Base-by-base conservation (phyloP, 352 stramenopile species). In the Phytophthora nicotianae region DNA sequence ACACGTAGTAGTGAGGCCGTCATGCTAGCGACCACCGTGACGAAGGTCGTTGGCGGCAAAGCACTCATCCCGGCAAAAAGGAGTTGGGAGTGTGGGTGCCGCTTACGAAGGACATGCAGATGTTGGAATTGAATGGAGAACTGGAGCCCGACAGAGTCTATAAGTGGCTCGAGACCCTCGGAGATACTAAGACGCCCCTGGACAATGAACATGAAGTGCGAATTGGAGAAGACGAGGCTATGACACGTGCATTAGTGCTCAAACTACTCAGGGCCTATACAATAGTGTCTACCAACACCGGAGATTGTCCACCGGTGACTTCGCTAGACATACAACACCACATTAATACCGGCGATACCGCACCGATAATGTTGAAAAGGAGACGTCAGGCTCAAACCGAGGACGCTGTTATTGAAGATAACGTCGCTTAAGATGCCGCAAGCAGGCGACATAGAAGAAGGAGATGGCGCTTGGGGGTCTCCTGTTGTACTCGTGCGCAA, bases 1-100 rank as follows among this genome's bases (percentile, higher is more conserved):
- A 38, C 32, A n/a, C 10, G 5, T 9, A 1, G 10, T n/a, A 17
- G 32, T 5, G 42, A 21, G 8, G 13, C 26, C 9, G 13, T 67
- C n/a, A 16, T 72, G 43, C 8, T 63, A 20, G 27, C 56, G 1
- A 20, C 32, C 6, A 55, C 52, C 0, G 38, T 72, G n/a, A 49
- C 52, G 5, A 51, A 61, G 0, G 20, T 17, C 0, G 0, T 13
- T 1, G 24, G 54, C 14, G 33, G 54, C 13, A 56, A 57, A 4
- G 23, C 43, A 8, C n/a, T 16, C 9, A 40, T 67, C 1, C 57
- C 64, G 6, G 41, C 55, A 1, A 19, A 6, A 43, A 43, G n/a
- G 37, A 43, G 37, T 11, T 43, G n/a, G 37, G 37, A 10, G 37
- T 43, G 37, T 38, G 32, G 32, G 32, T 38, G 32, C 32, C 32